A percentile compares a stretch with the other conserved stretches of the same genome.
phyloP scores from a whole-genome alignment of 1,139 yeast species.

The Nadsonia starkeyi-henricii region DNA sequence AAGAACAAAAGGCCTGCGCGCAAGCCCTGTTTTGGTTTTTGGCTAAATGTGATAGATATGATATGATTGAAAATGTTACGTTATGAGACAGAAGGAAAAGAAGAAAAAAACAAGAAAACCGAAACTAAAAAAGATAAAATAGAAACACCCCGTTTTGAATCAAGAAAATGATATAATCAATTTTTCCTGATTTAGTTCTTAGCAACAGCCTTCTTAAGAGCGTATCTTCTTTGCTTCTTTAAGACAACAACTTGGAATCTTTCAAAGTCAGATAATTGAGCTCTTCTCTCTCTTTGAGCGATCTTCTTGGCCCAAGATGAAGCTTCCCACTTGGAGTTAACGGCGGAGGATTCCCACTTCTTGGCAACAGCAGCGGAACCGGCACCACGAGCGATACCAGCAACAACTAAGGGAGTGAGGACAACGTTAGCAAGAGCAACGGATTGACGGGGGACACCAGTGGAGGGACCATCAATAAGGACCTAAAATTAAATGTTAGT shows the following conservation, averaged over 20 bases:
- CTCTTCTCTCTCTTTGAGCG: conserved; percentile 87
- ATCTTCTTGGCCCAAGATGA: conserved; percentile 97
- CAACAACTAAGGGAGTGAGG: conserved; percentile 82
- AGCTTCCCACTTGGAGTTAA: conserved; percentile 82
- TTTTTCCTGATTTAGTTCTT: conserved; percentile 45
- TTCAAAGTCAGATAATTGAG: conserved; percentile 89
- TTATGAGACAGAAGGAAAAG: background rate
- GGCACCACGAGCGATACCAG: conserved; percentile 86
- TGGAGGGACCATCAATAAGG: conserved; percentile 90
- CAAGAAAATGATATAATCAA: background rate
- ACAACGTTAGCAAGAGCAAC: conserved; percentile 74
- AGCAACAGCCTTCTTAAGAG: conserved; percentile 84
- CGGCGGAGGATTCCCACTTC: conserved; percentile 88
- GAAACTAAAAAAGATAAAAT: background rate
- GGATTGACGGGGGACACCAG: conserved; percentile 84
- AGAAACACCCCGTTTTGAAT: background rate
- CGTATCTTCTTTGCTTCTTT: conserved; percentile 93
- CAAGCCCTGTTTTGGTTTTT: too few relatives aligned
- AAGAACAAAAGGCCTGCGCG: too few relatives aligned
- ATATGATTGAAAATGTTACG: background rate
- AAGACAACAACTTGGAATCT: conserved; percentile 98
- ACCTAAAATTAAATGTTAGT: conserved; percentile 31
- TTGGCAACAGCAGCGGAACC: conserved; percentile 73
- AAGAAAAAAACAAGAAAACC: background rate
- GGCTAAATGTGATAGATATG: background rate